Evolutionary conservation across 306 rosid species (phyloP), one percentile per base, ranked within the genome.

Genomic region (Herpetospermum pedunculosum): DNA sequence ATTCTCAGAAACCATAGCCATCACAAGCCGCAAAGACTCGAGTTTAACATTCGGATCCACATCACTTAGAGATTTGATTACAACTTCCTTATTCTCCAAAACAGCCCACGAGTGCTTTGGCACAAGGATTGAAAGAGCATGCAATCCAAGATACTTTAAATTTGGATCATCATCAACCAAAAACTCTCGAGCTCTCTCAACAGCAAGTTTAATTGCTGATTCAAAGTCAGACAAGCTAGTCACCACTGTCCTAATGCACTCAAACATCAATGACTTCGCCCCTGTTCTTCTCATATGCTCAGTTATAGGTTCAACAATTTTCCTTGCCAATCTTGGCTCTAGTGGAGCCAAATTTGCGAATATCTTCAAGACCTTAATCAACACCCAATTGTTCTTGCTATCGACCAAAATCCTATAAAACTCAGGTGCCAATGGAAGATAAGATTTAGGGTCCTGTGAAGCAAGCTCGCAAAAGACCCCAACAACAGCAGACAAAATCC

Each of bases 381-480:
- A 50, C 60, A 94, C 82, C 98, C 97, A 94, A 74, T 91, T 94
- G 78, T 94, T 94, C 90, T 81, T 91, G 8, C 86, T 89, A 77
- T 91, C 92, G 37, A 83, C 83, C 83, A 91, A 80, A 78, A 94
- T 81, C 69, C 79, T 85, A 50, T 88, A 86, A 79, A 94, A 94
- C 82, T 94, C 96, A 0, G 98, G 98, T 21, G 97, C 97, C 81
- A 94, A 62, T 0, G 96, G 98, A 54, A 94, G 90, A 81, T 91
- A 91, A 8, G 98, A 84, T 59, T 54, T 71, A 2, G 98, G 91
- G 46, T 94, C 97, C 59, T 81, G 84, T 0, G 81, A 70, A 21
- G 96, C 76, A 1, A 94, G 88, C 77, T 94, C 95, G n/a, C 99
- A 91, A 52, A 94, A 89, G 72, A 89, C 92, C 53, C 99, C 97